Evolutionary conservation across 495 filamentous ascomycete genomes (phyloP).

Genomic region (Aspergillus egyptiacus): DNA sequence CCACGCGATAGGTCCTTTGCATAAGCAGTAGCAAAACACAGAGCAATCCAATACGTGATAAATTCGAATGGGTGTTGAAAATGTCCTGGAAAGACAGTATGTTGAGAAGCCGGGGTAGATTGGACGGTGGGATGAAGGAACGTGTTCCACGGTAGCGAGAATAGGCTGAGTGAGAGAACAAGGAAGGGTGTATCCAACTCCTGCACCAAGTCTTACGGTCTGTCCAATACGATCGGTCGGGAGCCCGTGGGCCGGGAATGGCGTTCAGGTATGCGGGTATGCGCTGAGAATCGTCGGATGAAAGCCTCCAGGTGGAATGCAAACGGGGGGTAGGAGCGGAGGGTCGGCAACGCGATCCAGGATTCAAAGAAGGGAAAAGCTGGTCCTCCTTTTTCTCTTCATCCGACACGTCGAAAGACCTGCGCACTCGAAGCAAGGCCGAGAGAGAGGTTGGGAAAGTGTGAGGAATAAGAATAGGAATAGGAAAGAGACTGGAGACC

Average conservation of each 20-base stretch:
- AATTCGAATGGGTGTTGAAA: not conserved
- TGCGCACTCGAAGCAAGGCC: conserved; percentile 12
- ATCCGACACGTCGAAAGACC: conserved; percentile 8
- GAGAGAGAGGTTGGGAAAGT: conserved; percentile 19
- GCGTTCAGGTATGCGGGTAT: conserved; percentile 19
- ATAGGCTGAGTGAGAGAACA: not conserved
- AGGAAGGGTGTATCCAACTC: conserved; percentile 9
- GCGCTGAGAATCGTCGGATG: conserved; percentile 13
- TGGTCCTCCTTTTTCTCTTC: conserved; percentile 7
- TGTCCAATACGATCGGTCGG: not conserved
- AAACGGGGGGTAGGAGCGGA: conserved; percentile 12
- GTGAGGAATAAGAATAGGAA: conserved; percentile 17
- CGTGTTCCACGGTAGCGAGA: not conserved
- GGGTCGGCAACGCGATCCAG: conserved; percentile 15
- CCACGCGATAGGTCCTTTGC: conserved; percentile 24
- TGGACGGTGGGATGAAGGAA: not conserved
- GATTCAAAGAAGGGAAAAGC: conserved; percentile 1
- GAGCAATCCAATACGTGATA: not conserved
- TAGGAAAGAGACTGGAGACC: conserved; percentile 15
- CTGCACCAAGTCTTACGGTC: conserved; percentile 1
- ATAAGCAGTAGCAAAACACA: conserved; percentile 21
- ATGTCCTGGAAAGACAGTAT: not conserved
- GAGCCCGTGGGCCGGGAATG: conserved; percentile 17
- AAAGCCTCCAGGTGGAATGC: conserved; percentile 21
- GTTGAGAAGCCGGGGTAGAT: not conserved